A percentile compares a stretch with the other conserved stretches of the same genome.
These are phyloP conservation scores for Begonia loranthoides DNA, from an alignment of 306 rosid genomes.

Conservation along the genomic window DNA sequence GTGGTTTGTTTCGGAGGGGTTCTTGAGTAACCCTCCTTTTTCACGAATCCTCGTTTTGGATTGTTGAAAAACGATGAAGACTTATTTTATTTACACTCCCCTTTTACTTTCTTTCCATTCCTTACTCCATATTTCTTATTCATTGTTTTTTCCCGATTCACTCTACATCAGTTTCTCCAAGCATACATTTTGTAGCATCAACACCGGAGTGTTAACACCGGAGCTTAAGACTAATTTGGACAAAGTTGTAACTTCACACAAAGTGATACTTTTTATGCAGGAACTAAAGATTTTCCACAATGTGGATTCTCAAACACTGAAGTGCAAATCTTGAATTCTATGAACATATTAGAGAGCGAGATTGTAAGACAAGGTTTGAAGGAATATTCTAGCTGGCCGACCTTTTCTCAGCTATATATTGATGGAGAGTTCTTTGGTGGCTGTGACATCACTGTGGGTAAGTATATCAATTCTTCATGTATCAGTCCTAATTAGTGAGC, in stretches of 20 bases:
- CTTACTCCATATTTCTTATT: no score
- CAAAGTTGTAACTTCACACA: slow-evolving; percentile 64
- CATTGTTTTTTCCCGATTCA: no score
- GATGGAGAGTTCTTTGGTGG: slow-evolving; percentile 99
- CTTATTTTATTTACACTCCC: no score
- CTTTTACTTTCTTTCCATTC: no score
- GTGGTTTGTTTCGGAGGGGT: no score
- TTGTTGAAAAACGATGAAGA: no score
- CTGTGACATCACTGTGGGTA: slow-evolving; percentile 95
- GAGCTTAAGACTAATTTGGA: slow-evolving; percentile 75
- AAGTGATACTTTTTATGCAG: slow-evolving; percentile 85
- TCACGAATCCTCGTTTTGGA: no score
- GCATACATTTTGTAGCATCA: no score
- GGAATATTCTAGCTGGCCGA: slow-evolving; percentile 87
- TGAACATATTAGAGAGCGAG: slow-evolving; percentile 72
- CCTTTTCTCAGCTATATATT: slow-evolving; percentile 88
- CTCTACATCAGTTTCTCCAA: no score
- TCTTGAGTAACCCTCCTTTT: no score
- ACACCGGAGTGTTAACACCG: slow-evolving; percentile 75
- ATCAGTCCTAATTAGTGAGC: background rate
- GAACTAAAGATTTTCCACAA: slow-evolving; percentile 81
- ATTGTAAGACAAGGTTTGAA: slow-evolving; percentile 68
- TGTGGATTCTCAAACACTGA: slow-evolving; percentile 93
- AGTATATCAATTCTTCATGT: slow-evolving; percentile 13
- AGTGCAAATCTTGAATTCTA: slow-evolving; percentile 75